Conservation (phyloP, 352 stramenopile species). For the Aphanomyces stellatus region DNA sequence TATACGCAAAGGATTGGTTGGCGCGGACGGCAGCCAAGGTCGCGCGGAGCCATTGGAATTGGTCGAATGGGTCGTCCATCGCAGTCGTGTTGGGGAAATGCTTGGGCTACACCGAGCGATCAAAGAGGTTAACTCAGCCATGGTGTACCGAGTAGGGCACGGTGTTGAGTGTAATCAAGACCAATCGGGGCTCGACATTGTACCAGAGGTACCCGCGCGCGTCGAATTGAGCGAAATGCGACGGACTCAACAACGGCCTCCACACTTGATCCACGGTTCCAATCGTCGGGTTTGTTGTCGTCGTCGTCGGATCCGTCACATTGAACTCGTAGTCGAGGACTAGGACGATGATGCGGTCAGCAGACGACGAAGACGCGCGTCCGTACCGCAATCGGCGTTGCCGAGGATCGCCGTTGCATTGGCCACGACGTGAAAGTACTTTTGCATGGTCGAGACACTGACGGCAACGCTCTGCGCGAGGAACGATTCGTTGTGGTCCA, state of each 20-base stretch:
- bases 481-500: constrained; percentile 39
- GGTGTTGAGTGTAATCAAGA: constrained; percentile 71
- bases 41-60: constrained; percentile 84
- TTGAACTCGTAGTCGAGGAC: constrained; percentile 70
- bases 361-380: neutral
- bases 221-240: constrained; percentile 48
- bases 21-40: constrained; percentile 44
- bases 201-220: constrained; percentile 53
- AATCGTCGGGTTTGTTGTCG: constrained; percentile 45
- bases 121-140: constrained; percentile 17
- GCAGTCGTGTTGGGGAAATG: constrained; percentile 64
- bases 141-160: constrained; percentile 76
- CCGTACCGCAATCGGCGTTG: constrained; percentile 64
- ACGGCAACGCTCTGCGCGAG: constrained; percentile 48
- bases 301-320: constrained; percentile 43
- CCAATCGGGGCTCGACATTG: constrained; percentile 50
- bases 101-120: constrained; percentile 32
- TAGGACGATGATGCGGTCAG: constrained; percentile 12
- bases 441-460: constrained; percentile 60
- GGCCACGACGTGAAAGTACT: constrained; percentile 38
- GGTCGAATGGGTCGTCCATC: constrained; percentile 73
- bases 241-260: constrained; percentile 36
- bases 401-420: constrained; percentile 70
- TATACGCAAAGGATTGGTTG: constrained; percentile 55
- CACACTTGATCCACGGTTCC: constrained; percentile 41